phyloP scores from a whole-genome alignment of 129 eudicot species.

The Lactuca sativa region DNA sequence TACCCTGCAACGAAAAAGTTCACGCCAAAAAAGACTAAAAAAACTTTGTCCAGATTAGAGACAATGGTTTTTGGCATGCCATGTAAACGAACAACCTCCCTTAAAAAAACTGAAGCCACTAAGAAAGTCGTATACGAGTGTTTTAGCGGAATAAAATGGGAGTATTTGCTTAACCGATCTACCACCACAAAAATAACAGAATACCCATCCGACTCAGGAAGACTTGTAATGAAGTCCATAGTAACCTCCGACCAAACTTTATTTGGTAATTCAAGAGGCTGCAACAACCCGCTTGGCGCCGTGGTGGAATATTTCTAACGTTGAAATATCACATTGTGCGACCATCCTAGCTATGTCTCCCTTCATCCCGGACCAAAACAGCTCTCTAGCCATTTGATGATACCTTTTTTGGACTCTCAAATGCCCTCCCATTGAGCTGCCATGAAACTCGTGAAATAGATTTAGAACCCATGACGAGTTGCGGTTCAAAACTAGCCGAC shows the following conservation, averaged over 20 bases:
- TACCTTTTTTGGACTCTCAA: not conserved
- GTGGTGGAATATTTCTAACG: no score
- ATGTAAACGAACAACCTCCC: no score
- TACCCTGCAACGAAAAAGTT: no score
- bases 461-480: not conserved
- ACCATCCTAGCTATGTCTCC: not conserved
- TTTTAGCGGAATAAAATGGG: no score
- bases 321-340: not conserved
- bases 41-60: no score
- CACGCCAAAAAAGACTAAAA: no score
- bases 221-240: not conserved
- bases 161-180: no score
- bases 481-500: not conserved
- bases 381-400: not conserved
- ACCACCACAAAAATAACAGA: not conserved
- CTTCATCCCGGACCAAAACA: not conserved
- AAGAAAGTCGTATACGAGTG: no score
- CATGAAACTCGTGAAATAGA: not conserved
- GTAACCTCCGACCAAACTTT: not conserved
- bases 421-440: not conserved
- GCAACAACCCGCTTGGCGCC: not conserved
- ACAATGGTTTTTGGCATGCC: no score
- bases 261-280: not conserved
- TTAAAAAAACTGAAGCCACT: no score
- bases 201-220: not conserved